Percentiles rank a stretch among this genome's conserved stretches.
These are phyloP conservation scores for Pleurotus platypus DNA, from an alignment of 768 basidiomycete species.

Conservation along the genomic window DNA sequence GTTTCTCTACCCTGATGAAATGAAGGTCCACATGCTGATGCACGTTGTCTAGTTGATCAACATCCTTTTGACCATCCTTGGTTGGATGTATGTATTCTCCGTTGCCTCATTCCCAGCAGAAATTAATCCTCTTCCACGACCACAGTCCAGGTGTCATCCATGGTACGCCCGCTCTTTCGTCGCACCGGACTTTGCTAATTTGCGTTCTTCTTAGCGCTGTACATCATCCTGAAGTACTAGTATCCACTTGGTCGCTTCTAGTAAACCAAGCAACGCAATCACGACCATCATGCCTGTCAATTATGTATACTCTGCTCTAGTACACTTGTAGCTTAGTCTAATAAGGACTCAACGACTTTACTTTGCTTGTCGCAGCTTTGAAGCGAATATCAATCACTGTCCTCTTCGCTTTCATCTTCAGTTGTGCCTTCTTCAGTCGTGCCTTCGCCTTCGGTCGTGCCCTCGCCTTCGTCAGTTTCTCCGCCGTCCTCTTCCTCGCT, in stretches of 20 bases:
- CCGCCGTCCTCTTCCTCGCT: slow-evolving; percentile 16
- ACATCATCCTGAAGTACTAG: slow-evolving; percentile 79
- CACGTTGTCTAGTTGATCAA: slow-evolving; percentile 50
- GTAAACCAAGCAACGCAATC: slow-evolving; percentile 10
- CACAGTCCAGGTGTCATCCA: slow-evolving; percentile 76
- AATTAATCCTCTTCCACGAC: slow-evolving; percentile 11
- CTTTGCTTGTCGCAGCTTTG: neutral
- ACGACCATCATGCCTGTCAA: slow-evolving; percentile 10
- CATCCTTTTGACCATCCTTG: slow-evolving; percentile 73
- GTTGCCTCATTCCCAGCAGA: neutral
- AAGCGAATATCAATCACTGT: neutral
- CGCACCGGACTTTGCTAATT: slow-evolving; percentile 12
- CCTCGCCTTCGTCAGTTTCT: slow-evolving; percentile 9
- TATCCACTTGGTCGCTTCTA: neutral
- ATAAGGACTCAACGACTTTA: neutral
- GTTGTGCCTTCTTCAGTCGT: neutral
- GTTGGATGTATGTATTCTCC: slow-evolving; percentile 60
- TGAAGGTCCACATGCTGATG: slow-evolving; percentile 1
- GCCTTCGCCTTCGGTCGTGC: slow-evolving; percentile 5
- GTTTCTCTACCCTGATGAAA: slow-evolving; percentile 22
- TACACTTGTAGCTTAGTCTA: slow-evolving; percentile 3
- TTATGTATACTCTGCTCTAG: neutral
- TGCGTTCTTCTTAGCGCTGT: slow-evolving; percentile 47
- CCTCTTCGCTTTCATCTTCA: slow-evolving; percentile 13
- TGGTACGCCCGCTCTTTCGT: slow-evolving; percentile 28